Evolutionary conservation across 2,329 filamentous ascomycete genomes (phyloP), one percentile per base, ranked within the genome.

Genomic region (Phaeosphaeriaceae sp.): DNA sequence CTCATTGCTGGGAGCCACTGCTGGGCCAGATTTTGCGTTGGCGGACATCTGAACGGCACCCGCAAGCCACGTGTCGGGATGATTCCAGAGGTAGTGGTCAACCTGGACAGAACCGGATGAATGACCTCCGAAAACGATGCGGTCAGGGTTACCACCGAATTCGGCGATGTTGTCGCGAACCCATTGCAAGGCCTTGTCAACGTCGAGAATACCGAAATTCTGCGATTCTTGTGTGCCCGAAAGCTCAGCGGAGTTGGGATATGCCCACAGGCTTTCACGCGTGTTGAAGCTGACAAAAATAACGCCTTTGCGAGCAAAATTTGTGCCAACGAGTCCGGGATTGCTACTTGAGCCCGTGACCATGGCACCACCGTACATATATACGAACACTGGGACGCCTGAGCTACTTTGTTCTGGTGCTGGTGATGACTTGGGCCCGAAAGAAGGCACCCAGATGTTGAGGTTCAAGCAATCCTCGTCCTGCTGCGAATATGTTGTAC

Each of bases 361-460:
- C 73, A 76, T 75, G 6, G 72, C 73, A 30, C 71, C 74, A 2
- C 75, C 74, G 23, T 77, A 77, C 72, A 77, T 75, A 60, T 76
- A 78, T 0, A 78, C 68, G 8, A 74, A 71, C 2, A 76, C 69
- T 30, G 70, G 54, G 35, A 64, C 42, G 23, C 55, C 54, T 7
- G 44, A 41, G 41, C 26, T 36, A 13, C 30, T 29, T 5, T 15
- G 6, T 6, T 33, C n/a, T 26, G 15, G 23, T n/a, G 21, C 20
- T 11, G 13, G 37, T 40, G 20, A 16, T 8, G 26, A 29, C 8
- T 45, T 45, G 26, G 21, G n/a, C 4, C 35, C 49, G n/a, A 41
- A 33, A n/a, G 55, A 45, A 5, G 61, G 61, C 13, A 42, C 60
- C 61, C 61, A 64, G 6, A 64, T 48, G 37, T 64, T 64, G 5